A percentile compares a stretch with the other conserved stretches of the same genome.
Evolutionary conservation across 805 yeast species (phyloP).

Genomic region (Lachancea quebecensis): DNA sequence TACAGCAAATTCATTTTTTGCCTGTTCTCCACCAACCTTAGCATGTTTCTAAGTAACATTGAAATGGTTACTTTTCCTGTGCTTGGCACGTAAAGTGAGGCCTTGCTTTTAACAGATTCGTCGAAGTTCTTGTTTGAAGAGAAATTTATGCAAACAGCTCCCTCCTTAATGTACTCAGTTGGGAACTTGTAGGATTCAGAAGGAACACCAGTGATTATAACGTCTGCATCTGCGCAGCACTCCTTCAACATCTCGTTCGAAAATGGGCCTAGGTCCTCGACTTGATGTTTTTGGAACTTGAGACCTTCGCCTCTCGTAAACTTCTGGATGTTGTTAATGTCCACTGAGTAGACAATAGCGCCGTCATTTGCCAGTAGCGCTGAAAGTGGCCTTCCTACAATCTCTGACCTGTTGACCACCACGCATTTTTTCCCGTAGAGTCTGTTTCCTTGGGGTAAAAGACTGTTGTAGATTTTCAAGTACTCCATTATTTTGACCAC

Average conservation of each 20-base stretch:
- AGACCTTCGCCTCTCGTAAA: slow-evolving; percentile 93
- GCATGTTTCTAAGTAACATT: slow-evolving; percentile 83
- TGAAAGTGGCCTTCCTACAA: slow-evolving; percentile 95
- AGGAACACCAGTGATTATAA: slow-evolving; percentile 94
- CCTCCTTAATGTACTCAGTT: slow-evolving; percentile 67
- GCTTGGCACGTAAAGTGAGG: slow-evolving; percentile 89
- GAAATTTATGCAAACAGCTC: slow-evolving; percentile 87
- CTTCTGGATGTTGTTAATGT: slow-evolving; percentile 77
- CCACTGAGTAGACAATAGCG: slow-evolving; percentile 90
- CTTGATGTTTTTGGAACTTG: slow-evolving; percentile 74
- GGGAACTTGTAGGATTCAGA: slow-evolving; percentile 79
- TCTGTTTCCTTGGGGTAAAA: slow-evolving; percentile 83
- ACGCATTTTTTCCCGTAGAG: slow-evolving; percentile 88
- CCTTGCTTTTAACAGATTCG: slow-evolving; percentile 74
- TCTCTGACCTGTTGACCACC: slow-evolving; percentile 89
- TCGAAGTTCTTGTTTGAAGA: slow-evolving; percentile 83
- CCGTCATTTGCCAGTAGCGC: slow-evolving; percentile 96
- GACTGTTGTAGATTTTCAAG: slow-evolving; percentile 75
- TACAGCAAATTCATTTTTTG: slow-evolving; percentile 11
- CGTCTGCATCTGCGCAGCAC: slow-evolving; percentile 73
- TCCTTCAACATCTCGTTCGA: slow-evolving; percentile 44
- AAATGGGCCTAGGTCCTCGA: slow-evolving; percentile 45
- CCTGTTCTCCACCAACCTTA: slow-evolving; percentile 72
- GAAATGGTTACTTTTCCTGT: slow-evolving; percentile 95
- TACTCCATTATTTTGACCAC: slow-evolving; percentile 88